A percentile compares a stretch with the other conserved stretches of the same genome.
Conservation (phyloP, 2,329 filamentous ascomycete species). For the Penicillium decumbens region DNA sequence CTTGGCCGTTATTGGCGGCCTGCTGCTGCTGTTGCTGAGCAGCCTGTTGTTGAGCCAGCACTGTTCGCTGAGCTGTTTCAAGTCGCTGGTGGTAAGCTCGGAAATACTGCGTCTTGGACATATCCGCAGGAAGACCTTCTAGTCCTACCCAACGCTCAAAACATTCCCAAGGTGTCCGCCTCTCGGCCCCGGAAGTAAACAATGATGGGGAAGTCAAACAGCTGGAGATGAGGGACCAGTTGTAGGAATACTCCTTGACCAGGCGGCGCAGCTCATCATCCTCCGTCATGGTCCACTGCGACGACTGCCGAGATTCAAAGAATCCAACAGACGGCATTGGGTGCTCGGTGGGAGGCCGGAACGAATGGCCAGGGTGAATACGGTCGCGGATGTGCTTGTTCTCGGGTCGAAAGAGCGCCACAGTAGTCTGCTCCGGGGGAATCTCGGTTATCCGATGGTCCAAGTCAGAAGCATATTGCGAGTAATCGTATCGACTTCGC, state of each 20-base stretch:
- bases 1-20: constrained; percentile 46
- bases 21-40: constrained; percentile 50
- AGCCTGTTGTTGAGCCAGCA: constrained; percentile 55
- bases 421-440: constrained; percentile 65
- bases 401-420: constrained; percentile 83
- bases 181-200: constrained; percentile 79
- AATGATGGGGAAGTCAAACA: constrained; percentile 69
- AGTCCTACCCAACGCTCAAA: constrained; percentile 95
- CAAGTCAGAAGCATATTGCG: constrained; percentile 64
- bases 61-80: constrained; percentile 58
- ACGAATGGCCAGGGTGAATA: constrained; percentile 84
- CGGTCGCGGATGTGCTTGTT: constrained; percentile 86
- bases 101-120: constrained; percentile 95
- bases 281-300: constrained; percentile 85
- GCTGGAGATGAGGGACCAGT: constrained; percentile 90
- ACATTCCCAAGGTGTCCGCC: constrained; percentile 95
- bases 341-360: constrained; percentile 86
- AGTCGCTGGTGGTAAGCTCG: constrained; percentile 64
- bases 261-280: constrained; percentile 82
- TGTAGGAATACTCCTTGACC: constrained; percentile 91
- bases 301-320: constrained; percentile 79
- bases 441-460: constrained; percentile 52
- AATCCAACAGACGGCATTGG: constrained; percentile 86
- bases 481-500: constrained; percentile 76
- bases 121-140: constrained; percentile 84